A percentile compares a stretch with the other conserved stretches of the same genome.
Conservation (phyloP, 2,329 filamentous ascomycete species). For the Pezizomycotina sp. region DNA sequence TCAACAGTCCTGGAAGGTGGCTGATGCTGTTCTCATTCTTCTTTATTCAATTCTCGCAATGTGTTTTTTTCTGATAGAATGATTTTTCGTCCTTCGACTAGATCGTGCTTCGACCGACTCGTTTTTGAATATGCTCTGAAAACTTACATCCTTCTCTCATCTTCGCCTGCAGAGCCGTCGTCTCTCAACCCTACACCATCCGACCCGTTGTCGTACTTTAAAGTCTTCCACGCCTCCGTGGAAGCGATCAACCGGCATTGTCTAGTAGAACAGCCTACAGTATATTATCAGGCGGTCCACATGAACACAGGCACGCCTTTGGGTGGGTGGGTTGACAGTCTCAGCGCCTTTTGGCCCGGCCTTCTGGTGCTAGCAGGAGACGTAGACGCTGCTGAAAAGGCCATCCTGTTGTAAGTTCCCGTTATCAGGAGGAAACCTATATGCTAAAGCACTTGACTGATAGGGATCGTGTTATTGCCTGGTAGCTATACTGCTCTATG, state of each 20-base stretch:
- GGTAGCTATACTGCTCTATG: constrained; percentile 64
- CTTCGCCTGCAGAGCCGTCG: constrained; percentile 17
- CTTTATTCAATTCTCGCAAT: constrained; percentile 7
- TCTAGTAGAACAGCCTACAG: constrained; percentile 49
- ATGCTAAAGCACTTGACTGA: neutral
- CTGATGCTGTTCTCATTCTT: too few species aligned
- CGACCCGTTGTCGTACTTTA: constrained; percentile 40
- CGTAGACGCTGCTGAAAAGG: constrained; percentile 75
- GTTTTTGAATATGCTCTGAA: constrained; percentile 96
- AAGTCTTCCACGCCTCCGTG: constrained; percentile 72
- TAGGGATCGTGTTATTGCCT: neutral
- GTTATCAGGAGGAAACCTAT: neutral
- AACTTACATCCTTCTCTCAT: constrained; percentile 71
- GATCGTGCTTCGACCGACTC: constrained; percentile 89
- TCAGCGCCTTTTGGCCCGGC: constrained; percentile 89
- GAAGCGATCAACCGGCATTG: constrained; percentile 76
- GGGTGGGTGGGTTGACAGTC: constrained; percentile 67
- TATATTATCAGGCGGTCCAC: constrained; percentile 80
- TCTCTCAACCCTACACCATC: constrained; percentile 9
- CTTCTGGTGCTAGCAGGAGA: constrained; percentile 73
- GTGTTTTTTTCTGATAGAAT: constrained; percentile 18
- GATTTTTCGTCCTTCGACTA: constrained; percentile 22
- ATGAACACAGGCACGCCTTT: constrained; percentile 51
- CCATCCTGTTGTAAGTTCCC: constrained; percentile 48
- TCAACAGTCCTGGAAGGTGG: too few species aligned